These are phyloP conservation scores for Bruguiera gymnorhiza DNA, from an alignment of 345 rosid species.

Conservation along the genomic window DNA sequence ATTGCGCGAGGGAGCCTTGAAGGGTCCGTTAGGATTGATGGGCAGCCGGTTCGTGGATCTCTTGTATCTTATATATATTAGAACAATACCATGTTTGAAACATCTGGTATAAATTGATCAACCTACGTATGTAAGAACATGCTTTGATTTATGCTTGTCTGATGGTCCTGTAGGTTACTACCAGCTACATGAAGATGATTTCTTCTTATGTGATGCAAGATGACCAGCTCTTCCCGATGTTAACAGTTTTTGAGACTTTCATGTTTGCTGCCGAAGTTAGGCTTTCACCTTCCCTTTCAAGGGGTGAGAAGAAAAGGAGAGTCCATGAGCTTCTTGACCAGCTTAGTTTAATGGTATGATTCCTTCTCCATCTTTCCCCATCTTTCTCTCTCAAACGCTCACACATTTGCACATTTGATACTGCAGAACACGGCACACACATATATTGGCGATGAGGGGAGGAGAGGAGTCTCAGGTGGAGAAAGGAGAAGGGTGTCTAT, in stretches of 20 bases:
- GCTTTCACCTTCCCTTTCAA: constrained; percentile 67
- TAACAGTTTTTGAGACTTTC: constrained; percentile 76
- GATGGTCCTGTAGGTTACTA: constrained; percentile 38
- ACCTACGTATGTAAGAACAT: not conserved
- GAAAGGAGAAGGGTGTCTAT: constrained; percentile 75
- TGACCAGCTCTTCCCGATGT: constrained; percentile 74
- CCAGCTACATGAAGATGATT: constrained; percentile 72
- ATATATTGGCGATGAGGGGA: constrained; percentile 70
- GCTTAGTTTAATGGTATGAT: constrained; percentile 57
- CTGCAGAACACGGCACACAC: constrained; percentile 48
- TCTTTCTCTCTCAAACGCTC: not conserved
- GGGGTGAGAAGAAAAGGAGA: constrained; percentile 59
- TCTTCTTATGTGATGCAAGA: constrained; percentile 95
- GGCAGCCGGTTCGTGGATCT: constrained; percentile 43
- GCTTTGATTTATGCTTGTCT: not conserved
- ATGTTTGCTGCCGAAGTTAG: constrained; percentile 84
- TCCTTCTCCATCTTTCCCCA: not conserved
- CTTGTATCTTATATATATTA: not conserved
- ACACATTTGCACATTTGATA: not conserved
- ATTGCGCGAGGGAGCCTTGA: constrained; percentile 67
- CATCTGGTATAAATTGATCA: not conserved
- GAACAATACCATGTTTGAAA: not conserved
- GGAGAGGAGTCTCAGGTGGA: constrained; percentile 82
- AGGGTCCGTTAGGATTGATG: constrained; percentile 71
- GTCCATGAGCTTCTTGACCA: constrained; percentile 66